phyloP scores from a whole-genome alignment of 306 rosid genomes.

The Dalbergia cochinchinensis region DNA sequence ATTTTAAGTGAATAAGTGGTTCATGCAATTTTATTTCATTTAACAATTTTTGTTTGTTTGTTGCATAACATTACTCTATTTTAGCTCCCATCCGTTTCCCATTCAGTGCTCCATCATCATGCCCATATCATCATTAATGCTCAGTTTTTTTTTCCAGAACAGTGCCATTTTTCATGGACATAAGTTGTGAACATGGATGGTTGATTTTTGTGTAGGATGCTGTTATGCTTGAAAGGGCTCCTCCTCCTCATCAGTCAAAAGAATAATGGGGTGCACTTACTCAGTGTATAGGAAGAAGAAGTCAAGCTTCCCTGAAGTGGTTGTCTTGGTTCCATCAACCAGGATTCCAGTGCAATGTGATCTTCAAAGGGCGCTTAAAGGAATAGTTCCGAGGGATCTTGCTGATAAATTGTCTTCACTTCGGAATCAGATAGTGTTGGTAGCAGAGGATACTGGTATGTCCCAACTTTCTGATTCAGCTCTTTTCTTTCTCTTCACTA shows the following conservation, averaged over 20 bases:
- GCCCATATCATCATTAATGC: conserved; percentile 29
- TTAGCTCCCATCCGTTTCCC: conserved; percentile 2
- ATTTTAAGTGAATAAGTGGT: too few relatives aligned
- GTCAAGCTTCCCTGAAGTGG: conserved; percentile 68
- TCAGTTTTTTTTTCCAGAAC: background rate
- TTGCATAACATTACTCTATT: background rate
- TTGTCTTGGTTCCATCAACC: conserved; percentile 71
- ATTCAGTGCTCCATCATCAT: conserved; percentile 42
- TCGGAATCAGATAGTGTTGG: conserved; percentile 80
- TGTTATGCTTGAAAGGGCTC: conserved; percentile 56
- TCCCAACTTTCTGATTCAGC: background rate
- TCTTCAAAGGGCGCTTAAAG: conserved; percentile 73
- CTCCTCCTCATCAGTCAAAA: conserved; percentile 38
- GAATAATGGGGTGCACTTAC: conserved; percentile 82
- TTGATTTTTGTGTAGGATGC: conserved; percentile 64
- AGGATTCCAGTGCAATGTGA: conserved; percentile 83
- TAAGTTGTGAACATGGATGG: conserved; percentile 44
- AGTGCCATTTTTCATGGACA: conserved; percentile 35
- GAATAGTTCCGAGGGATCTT: conserved; percentile 68
- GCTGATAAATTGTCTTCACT: conserved; percentile 67
- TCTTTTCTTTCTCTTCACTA: background rate
- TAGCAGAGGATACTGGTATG: conserved; percentile 87
- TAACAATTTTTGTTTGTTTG: too few relatives aligned
- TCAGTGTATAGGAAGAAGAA: conserved; percentile 80
- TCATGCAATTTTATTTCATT: too few relatives aligned